Evolutionary conservation across 371 early-diverging fungal species (phyloP), one percentile per base, ranked within the genome.

Genomic region (Basidiobolus meristosporus): DNA sequence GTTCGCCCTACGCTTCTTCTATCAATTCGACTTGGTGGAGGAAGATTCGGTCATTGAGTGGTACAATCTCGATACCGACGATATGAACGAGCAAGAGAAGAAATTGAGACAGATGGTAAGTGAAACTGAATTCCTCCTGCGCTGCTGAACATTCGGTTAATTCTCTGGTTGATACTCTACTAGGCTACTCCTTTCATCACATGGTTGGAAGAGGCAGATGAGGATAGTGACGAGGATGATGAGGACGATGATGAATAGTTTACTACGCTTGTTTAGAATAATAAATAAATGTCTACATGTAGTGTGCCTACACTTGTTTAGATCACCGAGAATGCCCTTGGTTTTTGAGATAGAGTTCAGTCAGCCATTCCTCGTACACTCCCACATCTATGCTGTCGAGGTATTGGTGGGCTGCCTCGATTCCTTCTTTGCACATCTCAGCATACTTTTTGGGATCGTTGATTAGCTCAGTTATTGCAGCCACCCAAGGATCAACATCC

Each of bases 11-110:
- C 66, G 68, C 39, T 40, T 62, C 14, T 56, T 83, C 32, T 93
- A 92, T 54, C 74, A 90, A 41, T 48, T 61, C 14, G 91, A 92
- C 47, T 59, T 92, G 26, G 41, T 83, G 18, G 82, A 82, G 44
- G 92, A 87, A 51, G 84, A 89, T 15, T 72, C 76, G 2, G 68
- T 93, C 21, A 37, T 84, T 31, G 48, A 48, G 15, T 93, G 95
- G 95, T 75, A 74, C 44, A 40, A 56, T 12, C 62, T 63, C 18
- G 41, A 43, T 20, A 51, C 60, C 20, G 42, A 32, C 19, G 33
- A 22, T 7, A 20, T 31, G 7, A n/a, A 21, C 7, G 41, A 43
- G 14, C 31, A 36, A 15, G 23, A 16, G 41, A 28, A 26, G 48
- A 42, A 21, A 15, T 18, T 11, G 42, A 38, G 10, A 31, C 36